Evolutionary conservation across 2,329 filamentous ascomycete species (phyloP).

Genomic region (Sclerotinia nivalis): DNA sequence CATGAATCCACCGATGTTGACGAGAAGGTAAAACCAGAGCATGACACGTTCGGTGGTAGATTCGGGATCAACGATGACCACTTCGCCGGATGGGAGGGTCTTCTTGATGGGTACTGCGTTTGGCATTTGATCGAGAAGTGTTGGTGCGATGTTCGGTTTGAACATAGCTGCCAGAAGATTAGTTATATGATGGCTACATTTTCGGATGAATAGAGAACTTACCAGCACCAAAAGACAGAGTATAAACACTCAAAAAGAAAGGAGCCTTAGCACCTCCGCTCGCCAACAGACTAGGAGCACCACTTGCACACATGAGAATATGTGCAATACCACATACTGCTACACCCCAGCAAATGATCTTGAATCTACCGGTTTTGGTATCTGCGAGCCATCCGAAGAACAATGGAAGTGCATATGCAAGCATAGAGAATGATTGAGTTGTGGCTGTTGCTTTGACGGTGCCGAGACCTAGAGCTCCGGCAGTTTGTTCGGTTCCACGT

Average conservation of each 20-base stretch:
- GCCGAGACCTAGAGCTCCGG: conserved; percentile 61
- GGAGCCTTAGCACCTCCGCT: conserved; percentile 65
- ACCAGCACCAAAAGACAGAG: conserved; percentile 38
- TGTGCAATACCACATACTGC: conserved; percentile 61
- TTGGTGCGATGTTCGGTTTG: conserved; percentile 67
- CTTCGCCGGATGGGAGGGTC: conserved; percentile 54
- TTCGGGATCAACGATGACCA: conserved; percentile 60
- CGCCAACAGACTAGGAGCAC: conserved; percentile 57
- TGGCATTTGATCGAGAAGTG: conserved; percentile 59
- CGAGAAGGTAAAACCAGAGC: conserved; percentile 63
- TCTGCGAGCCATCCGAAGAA: conserved; percentile 60
- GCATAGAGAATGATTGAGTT: conserved; percentile 53
- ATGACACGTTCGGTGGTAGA: conserved; percentile 53
- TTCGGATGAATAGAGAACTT: conserved; percentile 48
- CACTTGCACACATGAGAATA: conserved; percentile 60
- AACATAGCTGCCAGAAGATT: conserved; percentile 56
- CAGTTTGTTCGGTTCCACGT: conserved; percentile 39
- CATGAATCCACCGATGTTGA: conserved; percentile 63
- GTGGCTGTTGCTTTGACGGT: conserved; percentile 54
- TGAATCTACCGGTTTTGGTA: conserved; percentile 64
- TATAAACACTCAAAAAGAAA: conserved; percentile 37
- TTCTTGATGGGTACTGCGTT: conserved; percentile 47
- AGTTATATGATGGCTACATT: conserved; percentile 63
- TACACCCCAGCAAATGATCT: conserved; percentile 54
- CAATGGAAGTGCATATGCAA: conserved; percentile 51